Evolutionary conservation across 257 asterid genomes (phyloP), one percentile per base, ranked within the genome.

Genomic region (Solanum virginianum): DNA sequence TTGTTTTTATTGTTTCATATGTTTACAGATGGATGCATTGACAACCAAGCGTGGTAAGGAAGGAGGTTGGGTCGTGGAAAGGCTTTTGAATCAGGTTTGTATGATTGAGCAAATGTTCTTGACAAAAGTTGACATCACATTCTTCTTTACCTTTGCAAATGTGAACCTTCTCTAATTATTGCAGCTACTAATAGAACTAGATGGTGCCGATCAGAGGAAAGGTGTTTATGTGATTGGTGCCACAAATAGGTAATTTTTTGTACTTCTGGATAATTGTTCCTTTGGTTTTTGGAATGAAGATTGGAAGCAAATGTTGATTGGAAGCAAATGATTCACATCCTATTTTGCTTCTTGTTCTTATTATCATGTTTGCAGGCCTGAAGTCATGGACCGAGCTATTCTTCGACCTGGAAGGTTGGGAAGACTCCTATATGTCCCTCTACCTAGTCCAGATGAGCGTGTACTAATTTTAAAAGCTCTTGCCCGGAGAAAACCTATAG

Each of bases 181-280:
- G 90, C 92, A 95, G 99, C 89, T 96, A 53, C 90, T 96, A 86
- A 85, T 92, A 89, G 99, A 94, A 89, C 92, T 94, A 71, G 98
- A 93, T 59, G 99, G 99, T 43, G 94, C 93, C 49, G 99, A 94
- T 71, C 89, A 91, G 53, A 89, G 98, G 80, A 87, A 72, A 74
- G 98, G 95, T 45, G 95, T 96, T 85, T 94, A 86, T 87, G 94
- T 96, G 55, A 93, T 95, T 84, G 98, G 99, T 71, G 98, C 99
- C 80, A 94, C 98, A 79, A 96, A 96, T 90, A 93, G 99, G 98
- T 95, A 82, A 84, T 20, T 15, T 10, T 72, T 82, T 24, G 32
- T 80, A 71, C 26, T 53, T 86, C 82, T 49, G 69, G 18, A 32
- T 83, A 55, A 45, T 85, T 81, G 57, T 60, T 12, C n/a, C 66